Evolutionary conservation across 2,329 filamentous ascomycete species (phyloP).

Genomic region (Aureobasidium zeae): DNA sequence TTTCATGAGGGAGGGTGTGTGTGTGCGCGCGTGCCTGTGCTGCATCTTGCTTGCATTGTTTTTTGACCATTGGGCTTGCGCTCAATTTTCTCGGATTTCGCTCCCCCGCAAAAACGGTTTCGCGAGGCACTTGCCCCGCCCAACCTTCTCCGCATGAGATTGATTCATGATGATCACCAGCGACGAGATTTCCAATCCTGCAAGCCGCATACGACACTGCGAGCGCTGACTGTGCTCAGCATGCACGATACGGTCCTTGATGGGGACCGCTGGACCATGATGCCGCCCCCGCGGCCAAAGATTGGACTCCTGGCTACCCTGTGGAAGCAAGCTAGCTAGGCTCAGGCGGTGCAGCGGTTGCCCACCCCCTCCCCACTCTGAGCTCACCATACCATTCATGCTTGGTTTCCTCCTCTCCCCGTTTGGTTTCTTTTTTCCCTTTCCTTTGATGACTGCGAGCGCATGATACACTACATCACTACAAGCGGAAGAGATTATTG

Average conservation of each 20-base stretch:
- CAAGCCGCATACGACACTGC: constrained; percentile 17
- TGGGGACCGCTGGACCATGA: background rate
- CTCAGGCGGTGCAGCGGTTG: constrained; percentile 9
- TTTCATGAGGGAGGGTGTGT: no score
- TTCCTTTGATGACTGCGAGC: constrained; percentile 2
- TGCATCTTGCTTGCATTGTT: no score
- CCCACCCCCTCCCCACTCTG: constrained; percentile 8
- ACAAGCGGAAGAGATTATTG: constrained; percentile 8
- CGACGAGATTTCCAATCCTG: constrained; percentile 7
- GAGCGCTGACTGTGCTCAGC: constrained; percentile 15
- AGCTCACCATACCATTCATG: constrained; percentile 13
- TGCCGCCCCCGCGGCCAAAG: constrained; percentile 12
- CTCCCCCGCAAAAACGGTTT: constrained; percentile 12
- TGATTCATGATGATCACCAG: constrained; percentile 4
- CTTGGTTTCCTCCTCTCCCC: no score
- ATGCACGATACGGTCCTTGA: constrained; percentile 6
- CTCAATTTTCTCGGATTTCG: no score
- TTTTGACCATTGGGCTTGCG: no score
- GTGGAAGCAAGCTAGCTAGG: no score
- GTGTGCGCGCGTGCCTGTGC: no score
- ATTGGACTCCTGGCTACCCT: no score
- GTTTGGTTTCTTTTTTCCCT: constrained; percentile 13
- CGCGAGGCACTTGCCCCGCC: constrained; percentile 1
- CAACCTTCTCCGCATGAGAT: background rate
- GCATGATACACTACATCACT: no score